These are phyloP conservation scores for Exserohilum turcica DNA, from an alignment of 2,329 filamentous ascomycete genomes.

Conservation along the genomic window DNA sequence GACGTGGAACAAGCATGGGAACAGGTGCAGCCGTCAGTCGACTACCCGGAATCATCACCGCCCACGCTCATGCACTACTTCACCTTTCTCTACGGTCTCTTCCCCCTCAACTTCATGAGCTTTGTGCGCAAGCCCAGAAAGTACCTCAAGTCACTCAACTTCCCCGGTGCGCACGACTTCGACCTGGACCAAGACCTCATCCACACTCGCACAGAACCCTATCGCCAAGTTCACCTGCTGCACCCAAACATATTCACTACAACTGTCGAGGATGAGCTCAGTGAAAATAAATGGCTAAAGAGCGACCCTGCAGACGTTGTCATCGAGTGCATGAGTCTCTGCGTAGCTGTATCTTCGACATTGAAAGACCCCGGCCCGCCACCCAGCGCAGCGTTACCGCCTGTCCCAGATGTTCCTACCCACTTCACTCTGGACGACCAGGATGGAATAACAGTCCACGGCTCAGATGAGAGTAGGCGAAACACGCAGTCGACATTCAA, in stretches of 20 bases:
- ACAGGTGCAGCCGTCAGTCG: conserved; percentile 64
- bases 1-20: conserved; percentile 63
- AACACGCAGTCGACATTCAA: conserved; percentile 60
- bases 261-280: conserved; percentile 79
- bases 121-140: conserved; percentile 83
- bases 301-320: conserved; percentile 80
- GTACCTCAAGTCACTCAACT: conserved; percentile 75
- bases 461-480: conserved; percentile 55
- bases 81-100: conserved; percentile 80
- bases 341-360: conserved; percentile 51
- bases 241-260: conserved; percentile 85
- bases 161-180: conserved; percentile 71
- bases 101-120: conserved; percentile 84
- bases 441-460: conserved; percentile 38
- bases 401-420: conserved; percentile 41
- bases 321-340: conserved; percentile 77
- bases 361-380: conserved; percentile 55
- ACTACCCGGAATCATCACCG: conserved; percentile 59
- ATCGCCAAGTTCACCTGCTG: conserved; percentile 72
- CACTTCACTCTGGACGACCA: conserved; percentile 41
- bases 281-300: conserved; percentile 78
- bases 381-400: conserved; percentile 54
- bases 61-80: conserved; percentile 76
- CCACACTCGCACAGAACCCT: conserved; percentile 73
- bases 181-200: conserved; percentile 81